These are phyloP conservation scores for Zygnema cylindricum DNA, from an alignment of 139 green algal species.

Conservation along the genomic window DNA sequence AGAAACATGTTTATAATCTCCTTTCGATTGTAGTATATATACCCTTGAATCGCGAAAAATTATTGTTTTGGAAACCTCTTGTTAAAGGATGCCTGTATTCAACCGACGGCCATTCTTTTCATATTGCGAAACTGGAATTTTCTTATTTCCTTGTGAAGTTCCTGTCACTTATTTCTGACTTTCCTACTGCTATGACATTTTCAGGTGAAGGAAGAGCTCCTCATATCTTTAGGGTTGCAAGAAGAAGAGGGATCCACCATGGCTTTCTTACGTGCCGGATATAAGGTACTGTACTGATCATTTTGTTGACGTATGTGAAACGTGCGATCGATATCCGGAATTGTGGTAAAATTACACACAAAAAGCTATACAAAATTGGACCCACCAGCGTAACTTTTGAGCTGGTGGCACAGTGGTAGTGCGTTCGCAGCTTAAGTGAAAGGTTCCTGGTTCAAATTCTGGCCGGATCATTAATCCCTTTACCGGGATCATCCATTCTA, in stretches of 20 bases:
- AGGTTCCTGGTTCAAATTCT: background rate
- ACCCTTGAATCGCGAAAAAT: too few relatives aligned
- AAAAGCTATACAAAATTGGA: too few relatives aligned
- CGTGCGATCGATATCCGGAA: background rate
- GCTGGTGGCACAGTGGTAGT: too few relatives aligned
- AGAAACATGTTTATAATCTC: too few relatives aligned
- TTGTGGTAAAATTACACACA: conserved; percentile 2
- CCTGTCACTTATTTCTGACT: background rate
- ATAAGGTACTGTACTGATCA: conserved; percentile 39
- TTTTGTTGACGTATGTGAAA: background rate
- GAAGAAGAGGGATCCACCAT: conserved; percentile 53
- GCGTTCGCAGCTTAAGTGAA: conserved; percentile 7
- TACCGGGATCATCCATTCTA: too few relatives aligned
- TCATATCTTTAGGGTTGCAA: conserved; percentile 57
- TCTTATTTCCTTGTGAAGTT: too few relatives aligned
- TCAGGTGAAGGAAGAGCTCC: conserved; percentile 67
- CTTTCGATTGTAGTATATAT: too few relatives aligned
- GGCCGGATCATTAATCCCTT: background rate
- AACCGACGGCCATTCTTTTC: too few relatives aligned
- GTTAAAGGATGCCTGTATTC: too few relatives aligned
- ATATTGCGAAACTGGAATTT: too few relatives aligned
- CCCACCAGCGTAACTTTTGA: too few relatives aligned
- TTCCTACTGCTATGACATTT: background rate
- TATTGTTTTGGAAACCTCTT: too few relatives aligned
- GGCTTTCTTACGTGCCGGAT: conserved; percentile 49